A percentile compares a stretch with the other conserved stretches of the same genome.
These are phyloP conservation scores for Coemansia reversa DNA, from an alignment of 192 early-diverging fungal genomes.

Conservation along the genomic window DNA sequence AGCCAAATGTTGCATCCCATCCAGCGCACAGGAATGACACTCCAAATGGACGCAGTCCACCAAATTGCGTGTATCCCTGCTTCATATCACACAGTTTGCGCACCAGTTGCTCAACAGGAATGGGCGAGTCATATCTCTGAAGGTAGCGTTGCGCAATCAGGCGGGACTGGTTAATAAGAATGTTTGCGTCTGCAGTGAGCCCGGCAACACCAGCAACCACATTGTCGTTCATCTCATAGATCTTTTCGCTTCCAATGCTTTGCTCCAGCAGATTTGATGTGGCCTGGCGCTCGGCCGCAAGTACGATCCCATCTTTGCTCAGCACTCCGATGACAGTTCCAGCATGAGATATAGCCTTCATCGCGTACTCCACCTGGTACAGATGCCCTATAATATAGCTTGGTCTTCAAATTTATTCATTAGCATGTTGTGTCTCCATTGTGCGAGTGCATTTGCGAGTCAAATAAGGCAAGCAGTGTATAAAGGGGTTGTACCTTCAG, in stretches of 20 bases:
- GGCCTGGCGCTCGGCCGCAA: constrained; percentile 96
- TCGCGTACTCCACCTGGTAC: constrained; percentile 99
- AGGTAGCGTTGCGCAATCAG: constrained; percentile 85
- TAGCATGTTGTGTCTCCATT: neutral
- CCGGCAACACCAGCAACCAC: constrained; percentile 95
- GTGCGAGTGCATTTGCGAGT: neutral
- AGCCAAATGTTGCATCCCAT: constrained; percentile 84
- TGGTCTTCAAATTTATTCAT: neutral
- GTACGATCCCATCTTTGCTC: constrained; percentile 87
- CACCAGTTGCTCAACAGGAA: constrained; percentile 94
- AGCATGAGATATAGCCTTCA: constrained; percentile 99
- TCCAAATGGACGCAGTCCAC: constrained; percentile 96
- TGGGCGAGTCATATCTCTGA: constrained; percentile 84
- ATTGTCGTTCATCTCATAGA: constrained; percentile 94
- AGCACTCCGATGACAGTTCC: constrained; percentile 93
- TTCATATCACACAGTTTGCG: constrained; percentile 95
- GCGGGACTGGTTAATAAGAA: constrained; percentile 86
- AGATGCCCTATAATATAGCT: constrained; percentile 70
- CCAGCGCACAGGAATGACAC: constrained; percentile 98
- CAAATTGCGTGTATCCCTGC: constrained; percentile 98
- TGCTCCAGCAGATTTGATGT: constrained; percentile 93
- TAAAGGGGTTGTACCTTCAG: constrained; percentile 72
- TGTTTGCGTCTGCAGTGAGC: constrained; percentile 95
- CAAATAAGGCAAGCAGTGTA: constrained; percentile 1
- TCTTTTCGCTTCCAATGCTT: constrained; percentile 83